Percentiles rank a stretch among this genome's conserved stretches.
Evolutionary conservation across 345 rosid species (phyloP).

Genomic region (Turritis glabra): DNA sequence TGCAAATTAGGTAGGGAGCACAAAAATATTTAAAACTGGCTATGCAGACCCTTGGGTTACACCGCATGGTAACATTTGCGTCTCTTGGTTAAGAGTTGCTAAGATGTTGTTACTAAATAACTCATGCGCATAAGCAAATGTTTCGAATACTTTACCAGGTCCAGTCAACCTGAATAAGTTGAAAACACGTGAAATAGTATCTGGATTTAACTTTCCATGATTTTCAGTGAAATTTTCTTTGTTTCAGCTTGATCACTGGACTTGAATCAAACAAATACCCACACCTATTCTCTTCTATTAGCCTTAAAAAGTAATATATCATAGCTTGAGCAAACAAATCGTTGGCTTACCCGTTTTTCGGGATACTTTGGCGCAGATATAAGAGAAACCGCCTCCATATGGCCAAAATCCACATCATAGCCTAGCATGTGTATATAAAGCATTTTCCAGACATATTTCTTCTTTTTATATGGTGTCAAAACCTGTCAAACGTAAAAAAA

Average conservation of each 20-base stretch:
- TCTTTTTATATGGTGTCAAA: slow-evolving; percentile 92
- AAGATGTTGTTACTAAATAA: slow-evolving; percentile 3
- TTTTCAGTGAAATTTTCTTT: not conserved
- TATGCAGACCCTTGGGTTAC: not conserved
- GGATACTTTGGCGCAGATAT: slow-evolving; percentile 99
- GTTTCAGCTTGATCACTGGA: slow-evolving; percentile 13
- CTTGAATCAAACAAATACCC: not conserved
- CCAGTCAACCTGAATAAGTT: slow-evolving; percentile 1
- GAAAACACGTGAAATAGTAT: slow-evolving; percentile 12
- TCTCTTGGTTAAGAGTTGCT: slow-evolving; percentile 12
- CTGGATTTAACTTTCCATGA: not conserved
- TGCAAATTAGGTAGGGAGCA: not conserved
- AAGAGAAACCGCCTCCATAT: slow-evolving; percentile 99
- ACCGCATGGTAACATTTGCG: not conserved
- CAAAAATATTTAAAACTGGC: not conserved
- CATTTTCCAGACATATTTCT: slow-evolving; percentile 99
- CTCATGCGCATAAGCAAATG: not conserved
- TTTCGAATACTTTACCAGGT: slow-evolving; percentile 6
- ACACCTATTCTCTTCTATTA: slow-evolving; percentile 17
- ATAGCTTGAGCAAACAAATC: slow-evolving; percentile 15
- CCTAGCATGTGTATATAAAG: slow-evolving; percentile 96
- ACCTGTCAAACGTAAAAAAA: slow-evolving; percentile 50
- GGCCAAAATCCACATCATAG: slow-evolving; percentile 98
- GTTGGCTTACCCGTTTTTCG: slow-evolving; percentile 76
- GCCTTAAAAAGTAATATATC: not conserved